Evolutionary conservation across 768 basidiomycete species (phyloP).

Genomic region (Xerocomellus chrysenteron): DNA sequence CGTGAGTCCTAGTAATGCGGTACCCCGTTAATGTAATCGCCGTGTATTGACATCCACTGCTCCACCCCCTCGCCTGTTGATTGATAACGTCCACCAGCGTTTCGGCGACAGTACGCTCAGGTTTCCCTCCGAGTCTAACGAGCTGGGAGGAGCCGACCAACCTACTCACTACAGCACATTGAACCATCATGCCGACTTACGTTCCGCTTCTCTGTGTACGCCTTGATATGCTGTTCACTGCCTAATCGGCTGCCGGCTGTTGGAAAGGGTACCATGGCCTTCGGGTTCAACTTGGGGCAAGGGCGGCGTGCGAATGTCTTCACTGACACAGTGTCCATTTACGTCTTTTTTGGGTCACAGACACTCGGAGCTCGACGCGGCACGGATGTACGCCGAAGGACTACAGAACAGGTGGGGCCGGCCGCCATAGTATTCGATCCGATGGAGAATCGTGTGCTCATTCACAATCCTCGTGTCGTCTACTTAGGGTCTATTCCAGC

Average conservation of each 20-base stretch:
- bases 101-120: background rate
- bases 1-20: no score
- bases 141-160: background rate
- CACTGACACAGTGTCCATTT: conserved; percentile 37
- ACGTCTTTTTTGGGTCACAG: conserved; percentile 42
- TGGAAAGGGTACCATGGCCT: conserved; percentile 47
- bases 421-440: background rate
- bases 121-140: background rate
- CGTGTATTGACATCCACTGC: no score
- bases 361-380: conserved; percentile 47
- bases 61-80: no score
- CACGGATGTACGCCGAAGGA: conserved; percentile 49
- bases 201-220: conserved; percentile 29
- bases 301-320: conserved; percentile 40
- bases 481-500: conserved; percentile 38
- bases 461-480: background rate
- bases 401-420: conserved; percentile 48
- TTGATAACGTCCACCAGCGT: background rate
- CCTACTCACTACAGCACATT: background rate
- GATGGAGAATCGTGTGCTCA: background rate
- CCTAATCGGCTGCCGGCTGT: background rate
- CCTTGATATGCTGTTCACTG: background rate
- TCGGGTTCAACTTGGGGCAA: conserved; percentile 43
- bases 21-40: no score
- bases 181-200: conserved; percentile 25